phyloP scores from a whole-genome alignment of 129 eudicot genomes.

The Helianthus annuus region DNA sequence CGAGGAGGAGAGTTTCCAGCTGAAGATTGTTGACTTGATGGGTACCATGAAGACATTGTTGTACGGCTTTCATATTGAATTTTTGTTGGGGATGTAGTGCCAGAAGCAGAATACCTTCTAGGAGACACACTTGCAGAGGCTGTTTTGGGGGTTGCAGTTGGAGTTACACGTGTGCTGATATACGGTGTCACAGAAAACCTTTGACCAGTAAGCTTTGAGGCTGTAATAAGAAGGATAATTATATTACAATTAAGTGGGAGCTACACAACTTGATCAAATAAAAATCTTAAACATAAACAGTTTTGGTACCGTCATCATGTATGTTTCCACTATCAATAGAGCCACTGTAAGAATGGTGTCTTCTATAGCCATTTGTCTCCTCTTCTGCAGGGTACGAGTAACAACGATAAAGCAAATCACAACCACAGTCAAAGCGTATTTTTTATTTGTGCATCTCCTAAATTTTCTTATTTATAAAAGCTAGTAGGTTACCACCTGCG shows the following conservation, averaged over 20 bases:
- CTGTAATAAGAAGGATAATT: conserved; percentile 34
- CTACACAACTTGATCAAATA: background rate
- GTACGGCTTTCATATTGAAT: conserved; percentile 60
- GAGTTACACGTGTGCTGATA: conserved; percentile 74
- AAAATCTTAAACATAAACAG: background rate
- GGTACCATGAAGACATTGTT: conserved; percentile 80
- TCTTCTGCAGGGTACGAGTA: conserved; percentile 45
- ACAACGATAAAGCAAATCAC: conserved; percentile 24
- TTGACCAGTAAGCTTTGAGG: conserved; percentile 52
- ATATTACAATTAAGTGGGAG: background rate
- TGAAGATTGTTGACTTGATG: conserved; percentile 98
- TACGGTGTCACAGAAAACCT: conserved; percentile 69
- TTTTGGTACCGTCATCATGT: conserved; percentile 57
- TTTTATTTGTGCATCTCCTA: background rate
- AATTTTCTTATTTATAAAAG: background rate
- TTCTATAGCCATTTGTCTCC: conserved; percentile 52
- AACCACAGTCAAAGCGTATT: conserved; percentile 13
- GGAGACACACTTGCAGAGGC: conserved; percentile 79
- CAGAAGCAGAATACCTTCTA: conserved; percentile 77
- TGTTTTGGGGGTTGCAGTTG: conserved; percentile 76
- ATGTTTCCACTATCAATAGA: conserved; percentile 52
- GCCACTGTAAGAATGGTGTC: conserved; percentile 58
- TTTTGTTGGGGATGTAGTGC: conserved; percentile 66
- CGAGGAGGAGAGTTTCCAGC: conserved; percentile 95
- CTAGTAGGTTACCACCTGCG: no score